These are phyloP conservation scores for Ilyonectria mors-panacis DNA, from an alignment of 2,329 filamentous ascomycete genomes.

Conservation along the genomic window DNA sequence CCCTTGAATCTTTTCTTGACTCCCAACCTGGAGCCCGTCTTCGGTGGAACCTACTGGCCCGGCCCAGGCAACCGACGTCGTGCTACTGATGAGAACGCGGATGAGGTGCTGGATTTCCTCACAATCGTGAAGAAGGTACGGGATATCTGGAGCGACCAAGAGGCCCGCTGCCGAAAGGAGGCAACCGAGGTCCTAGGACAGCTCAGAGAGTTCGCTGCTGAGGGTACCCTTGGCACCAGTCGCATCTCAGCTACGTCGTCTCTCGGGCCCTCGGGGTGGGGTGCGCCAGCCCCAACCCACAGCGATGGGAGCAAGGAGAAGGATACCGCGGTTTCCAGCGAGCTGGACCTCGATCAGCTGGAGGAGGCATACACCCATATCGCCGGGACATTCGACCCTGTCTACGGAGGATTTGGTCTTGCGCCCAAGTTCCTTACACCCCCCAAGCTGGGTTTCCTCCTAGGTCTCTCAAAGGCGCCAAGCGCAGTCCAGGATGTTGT, in stretches of 20 bases:
- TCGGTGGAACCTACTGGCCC: conserved; percentile 97
- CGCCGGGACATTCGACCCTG: conserved; percentile 81
- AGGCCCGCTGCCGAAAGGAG: conserved; percentile 85
- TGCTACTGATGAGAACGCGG: conserved; percentile 57
- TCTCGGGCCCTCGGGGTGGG: conserved; percentile 50
- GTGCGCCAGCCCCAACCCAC: conserved; percentile 49
- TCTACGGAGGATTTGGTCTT: conserved; percentile 83
- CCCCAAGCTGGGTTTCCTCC: conserved; percentile 85
- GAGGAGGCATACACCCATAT: conserved; percentile 92
- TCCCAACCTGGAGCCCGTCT: conserved; percentile 91
- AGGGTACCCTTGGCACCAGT: conserved; percentile 78
- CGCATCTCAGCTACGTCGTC: conserved; percentile 51
- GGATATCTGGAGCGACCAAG: conserved; percentile 85
- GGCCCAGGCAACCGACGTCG: conserved; percentile 75
- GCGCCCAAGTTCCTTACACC: conserved; percentile 94
- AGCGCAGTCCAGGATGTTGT: conserved; percentile 85
- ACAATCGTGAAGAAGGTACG: conserved; percentile 85
- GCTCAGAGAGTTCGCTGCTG: conserved; percentile 88
- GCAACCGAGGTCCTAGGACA: conserved; percentile 87
- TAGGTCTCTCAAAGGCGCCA: conserved; percentile 81
- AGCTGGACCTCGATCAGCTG: conserved; percentile 88
- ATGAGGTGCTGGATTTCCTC: conserved; percentile 82
- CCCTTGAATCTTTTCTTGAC: conserved; percentile 97
- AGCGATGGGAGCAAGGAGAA: conserved; percentile 40
- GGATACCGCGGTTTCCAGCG: conserved; percentile 67